Conservation (phyloP, 106 monocot species). For the Cymbidium sinense region DNA sequence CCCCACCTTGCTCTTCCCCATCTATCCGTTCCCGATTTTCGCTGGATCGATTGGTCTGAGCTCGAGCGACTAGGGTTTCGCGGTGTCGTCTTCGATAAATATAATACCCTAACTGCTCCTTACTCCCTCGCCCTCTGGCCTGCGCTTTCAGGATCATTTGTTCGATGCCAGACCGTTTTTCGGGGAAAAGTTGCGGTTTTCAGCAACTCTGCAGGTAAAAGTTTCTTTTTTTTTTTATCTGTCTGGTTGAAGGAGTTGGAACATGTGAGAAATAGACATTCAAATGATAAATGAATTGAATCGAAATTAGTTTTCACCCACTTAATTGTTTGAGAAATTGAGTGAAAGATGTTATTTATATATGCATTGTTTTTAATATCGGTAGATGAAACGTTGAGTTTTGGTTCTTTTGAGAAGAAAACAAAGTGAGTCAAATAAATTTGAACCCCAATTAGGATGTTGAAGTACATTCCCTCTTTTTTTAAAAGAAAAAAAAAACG, state of each 20-base stretch:
- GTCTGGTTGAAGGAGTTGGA: neutral
- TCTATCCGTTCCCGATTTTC: conserved; percentile 60
- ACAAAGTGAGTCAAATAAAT: too few relatives aligned
- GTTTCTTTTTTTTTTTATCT: neutral
- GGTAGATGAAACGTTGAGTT: too few relatives aligned
- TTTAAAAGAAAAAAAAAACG: too few relatives aligned
- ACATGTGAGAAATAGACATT: too few relatives aligned
- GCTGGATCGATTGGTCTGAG: conserved; percentile 77
- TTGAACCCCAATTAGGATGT: too few relatives aligned
- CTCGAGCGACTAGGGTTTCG: conserved; percentile 63
- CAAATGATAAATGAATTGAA: neutral
- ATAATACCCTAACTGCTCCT: conserved; percentile 87
- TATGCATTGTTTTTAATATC: conserved; percentile 91
- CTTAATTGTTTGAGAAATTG: conserved; percentile 44
- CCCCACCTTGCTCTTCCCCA: conserved; percentile 75
- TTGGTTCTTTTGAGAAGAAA: too few relatives aligned
- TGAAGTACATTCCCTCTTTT: too few relatives aligned
- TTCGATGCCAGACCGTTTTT: conserved; percentile 39
- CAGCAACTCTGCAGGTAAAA: conserved; percentile 76
- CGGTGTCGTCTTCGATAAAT: conserved; percentile 95
- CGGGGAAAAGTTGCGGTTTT: conserved; percentile 57
- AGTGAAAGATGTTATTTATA: conserved; percentile 71
- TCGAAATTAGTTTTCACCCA: neutral
- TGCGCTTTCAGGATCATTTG: conserved; percentile 30
- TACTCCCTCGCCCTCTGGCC: conserved; percentile 78